Conservation (phyloP, 2,329 filamentous ascomycete species). For the Hymenoscyphus fructigenus region DNA sequence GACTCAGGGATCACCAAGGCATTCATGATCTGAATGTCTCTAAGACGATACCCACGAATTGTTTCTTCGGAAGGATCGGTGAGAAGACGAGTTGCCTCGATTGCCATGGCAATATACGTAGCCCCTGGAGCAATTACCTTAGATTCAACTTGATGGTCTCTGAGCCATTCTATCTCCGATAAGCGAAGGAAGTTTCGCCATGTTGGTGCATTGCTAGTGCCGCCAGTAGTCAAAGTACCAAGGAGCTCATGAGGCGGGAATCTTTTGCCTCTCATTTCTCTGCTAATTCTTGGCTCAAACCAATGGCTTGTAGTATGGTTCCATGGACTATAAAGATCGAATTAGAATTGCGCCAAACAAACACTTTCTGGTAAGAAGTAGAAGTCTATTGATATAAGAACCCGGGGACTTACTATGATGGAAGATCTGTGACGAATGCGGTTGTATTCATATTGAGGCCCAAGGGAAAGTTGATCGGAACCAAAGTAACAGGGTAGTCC, state of each 20-base stretch:
- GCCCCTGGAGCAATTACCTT: constrained; percentile 34
- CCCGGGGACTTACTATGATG: constrained; percentile 40
- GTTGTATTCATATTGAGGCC: constrained; percentile 9
- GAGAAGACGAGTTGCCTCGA: constrained; percentile 31
- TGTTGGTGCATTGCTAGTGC: constrained; percentile 20
- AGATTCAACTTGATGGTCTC: constrained; percentile 50
- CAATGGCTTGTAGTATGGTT: constrained; percentile 52
- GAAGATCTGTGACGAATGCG: constrained; percentile 43
- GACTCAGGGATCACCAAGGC: constrained; percentile 51
- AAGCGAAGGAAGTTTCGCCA: constrained; percentile 35
- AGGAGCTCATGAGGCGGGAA: constrained; percentile 49
- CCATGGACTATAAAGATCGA: constrained; percentile 40
- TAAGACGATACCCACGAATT: constrained; percentile 44
- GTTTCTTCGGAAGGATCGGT: constrained; percentile 22
- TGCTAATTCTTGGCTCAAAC: constrained; percentile 51
- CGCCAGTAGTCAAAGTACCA: constrained; percentile 35
- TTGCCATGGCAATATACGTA: constrained; percentile 36
- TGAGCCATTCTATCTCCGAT: constrained; percentile 35
- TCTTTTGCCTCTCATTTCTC: constrained; percentile 45
- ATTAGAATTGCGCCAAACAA: no score
- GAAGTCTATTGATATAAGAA: constrained; percentile 14
- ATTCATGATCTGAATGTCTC: constrained; percentile 46
- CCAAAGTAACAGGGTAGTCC: neutral
- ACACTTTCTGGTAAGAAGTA: no score
- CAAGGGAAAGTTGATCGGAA: neutral